Evolutionary conservation across 257 asterid species (phyloP), one percentile per base, ranked within the genome.

Genomic region (Solanum ossicruentum): DNA sequence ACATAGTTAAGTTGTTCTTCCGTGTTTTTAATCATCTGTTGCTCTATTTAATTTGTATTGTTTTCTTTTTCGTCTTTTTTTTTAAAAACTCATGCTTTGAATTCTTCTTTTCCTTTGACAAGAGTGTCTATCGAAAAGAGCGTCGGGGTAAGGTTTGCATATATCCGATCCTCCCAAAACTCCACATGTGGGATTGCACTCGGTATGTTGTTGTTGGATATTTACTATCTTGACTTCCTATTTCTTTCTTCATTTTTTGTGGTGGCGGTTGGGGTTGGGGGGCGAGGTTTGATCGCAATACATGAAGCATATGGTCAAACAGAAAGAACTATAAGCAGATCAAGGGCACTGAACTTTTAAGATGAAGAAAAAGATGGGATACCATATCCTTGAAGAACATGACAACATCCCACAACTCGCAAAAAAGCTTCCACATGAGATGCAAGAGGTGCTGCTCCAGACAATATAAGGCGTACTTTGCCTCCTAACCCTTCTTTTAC

Each of bases 371-470:
- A 61, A 86, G 58, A 88, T 78, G 69, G 87, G 78, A 32, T 95
- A 96, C 99, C 99, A 73, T 96, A 96, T 93, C 99, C 99, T 88
- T 96, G 99, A 87, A 95, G 98, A 85, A 95, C 97, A 65, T 92
- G 89, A 87, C 93, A 79, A 72, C 99, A 89, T 84, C 98, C 83
- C 52, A 95, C 98, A 36, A 96, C 97, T 89, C 97, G 89, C 84
- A 96, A 88, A 91, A 72, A 96, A 89, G 93, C 97, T 87, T 96
- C 99, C 43, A 96, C 97, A 83, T 96, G 98, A 45, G 97, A 85
- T 85, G 99, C 96, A 86, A 96, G 98, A 84, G 99, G 99, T 60
- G 99, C 99, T 86, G 98, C 99, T 84, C 98, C 99, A 36, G 98
- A 96, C 91, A 96, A 88, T 84, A 96, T 95, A 88, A 95, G 84